Evolutionary conservation across 2,329 filamentous ascomycete genomes (phyloP), one percentile per base, ranked within the genome.

Genomic region (Diaporthe destruens): DNA sequence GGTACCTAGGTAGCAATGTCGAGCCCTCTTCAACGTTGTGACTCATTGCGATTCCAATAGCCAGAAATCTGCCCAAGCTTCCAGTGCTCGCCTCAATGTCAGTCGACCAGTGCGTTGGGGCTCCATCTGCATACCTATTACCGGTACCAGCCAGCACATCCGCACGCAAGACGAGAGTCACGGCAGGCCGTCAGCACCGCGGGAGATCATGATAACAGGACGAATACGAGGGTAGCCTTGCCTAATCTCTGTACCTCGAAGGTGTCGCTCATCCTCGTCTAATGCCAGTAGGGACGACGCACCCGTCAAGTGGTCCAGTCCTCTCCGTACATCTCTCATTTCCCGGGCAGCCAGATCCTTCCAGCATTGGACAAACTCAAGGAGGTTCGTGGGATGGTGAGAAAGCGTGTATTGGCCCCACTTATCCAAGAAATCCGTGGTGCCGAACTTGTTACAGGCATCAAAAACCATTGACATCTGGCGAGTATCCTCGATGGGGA

Each of bases 401-500:
- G 18, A 49, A 8, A 12, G 25, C 5, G 36, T 56, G 25, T 44
- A 69, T 20, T 56, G 4, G 18, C 12, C 4, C 66, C 66, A 69
- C 7, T 2, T 32, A 1, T 18, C 23, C 36, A 34, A 14, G 11
- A 4, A 8, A 8, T 65, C 42, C 3, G 2, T 11, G 6, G 18
- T 44, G 12, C 9, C 6, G 51, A 34, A 69, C 18, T 36, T 56
- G 11, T 25, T n/a, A 20, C 47, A 25, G 29, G 66, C 53, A 5
- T 55, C 23, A 14, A 55, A 56, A 2, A 69, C 51, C 11, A 29
- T 56, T 4, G 66, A 54, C 66, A 69, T 69, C 36, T 69, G 51
- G 2, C 7, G 3, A 5, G 16, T 23, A 39, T 69, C 39, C 5
- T 47, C 25, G 25, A 69, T 47, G 1, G 39, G 39, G 1, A 69